Base-by-base conservation (phyloP, 2,329 filamentous ascomycete genomes). In the Immersiporthe knoxdaviesiana region DNA sequence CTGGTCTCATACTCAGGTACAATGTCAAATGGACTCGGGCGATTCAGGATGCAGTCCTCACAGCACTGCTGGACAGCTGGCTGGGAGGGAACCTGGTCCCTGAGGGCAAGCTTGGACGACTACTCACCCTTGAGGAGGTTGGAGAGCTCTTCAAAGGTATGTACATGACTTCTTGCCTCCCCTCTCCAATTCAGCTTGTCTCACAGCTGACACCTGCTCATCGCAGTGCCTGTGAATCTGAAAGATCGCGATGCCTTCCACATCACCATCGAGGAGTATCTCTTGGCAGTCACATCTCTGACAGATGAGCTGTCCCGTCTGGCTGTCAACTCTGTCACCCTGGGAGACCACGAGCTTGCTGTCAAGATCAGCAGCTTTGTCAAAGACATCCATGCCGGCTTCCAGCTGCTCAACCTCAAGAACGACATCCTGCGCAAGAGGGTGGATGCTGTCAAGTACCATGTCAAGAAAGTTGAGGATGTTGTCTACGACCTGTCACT, bases 381-480 rank as follows among this genome's bases (percentile, higher is more conserved):
- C 83, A 97, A 97, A 83, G 94, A 98, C 77, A 82, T 99, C 50
- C 95, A 97, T 75, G 93, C 94, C 2, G 96, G 95, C 21, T 99
- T 99, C 82, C 96, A 98, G 85, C 88, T 98, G 74, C 87, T 99
- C 74, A 99, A 99, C 79, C 85, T 99, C 74, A 98, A 98, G 86
- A 99, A 99, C 76, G 96, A 99, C 79, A 90, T 90, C 30, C 81
- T 99, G 76, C 88, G 96, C 70, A 93, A 94, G 82, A 87, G 93
- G 72, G 93, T 93, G 68, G 96, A 99, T 81, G 92, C 91, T 6
- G 92, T 99, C 80, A 99, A 99, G 85, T 99, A 99, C 78, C 91
- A 92, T 75, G 93, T 99, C 76, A 99, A 98, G 85, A 95, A 97
- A 79, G 93, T 97, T 16, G 96, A 99, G 84, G 96, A 98, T 77